Percentiles rank a stretch among this genome's conserved stretches.
These are phyloP conservation scores for Sarcodon sp. DNA, from an alignment of 768 basidiomycete genomes.

Conservation along the genomic window DNA sequence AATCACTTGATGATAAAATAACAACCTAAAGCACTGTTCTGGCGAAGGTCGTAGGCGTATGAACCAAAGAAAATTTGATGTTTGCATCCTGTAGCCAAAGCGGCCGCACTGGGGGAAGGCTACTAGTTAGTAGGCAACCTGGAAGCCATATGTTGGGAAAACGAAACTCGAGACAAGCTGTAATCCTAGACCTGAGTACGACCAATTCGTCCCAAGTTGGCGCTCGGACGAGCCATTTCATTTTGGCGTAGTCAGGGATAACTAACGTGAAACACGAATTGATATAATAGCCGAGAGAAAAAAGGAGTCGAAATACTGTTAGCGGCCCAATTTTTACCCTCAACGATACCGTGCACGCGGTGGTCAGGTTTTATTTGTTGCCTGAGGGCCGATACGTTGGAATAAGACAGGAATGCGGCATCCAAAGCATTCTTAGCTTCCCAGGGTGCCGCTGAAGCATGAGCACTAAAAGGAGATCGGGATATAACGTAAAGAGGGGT, in stretches of 20 bases:
- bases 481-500: neutral
- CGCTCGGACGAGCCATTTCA: slow-evolving; percentile 63
- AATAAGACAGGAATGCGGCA: slow-evolving; percentile 79
- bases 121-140: neutral
- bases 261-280: slow-evolving; percentile 27
- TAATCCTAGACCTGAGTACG: slow-evolving; percentile 42
- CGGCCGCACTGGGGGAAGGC: slow-evolving; percentile 39
- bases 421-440: slow-evolving; percentile 82
- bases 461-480: slow-evolving; percentile 33
- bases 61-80: slow-evolving; percentile 12
- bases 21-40: slow-evolving; percentile 19
- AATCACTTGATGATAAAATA: slow-evolving; percentile 6
- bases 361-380: slow-evolving; percentile 81
- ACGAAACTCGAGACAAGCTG: slow-evolving; percentile 54
- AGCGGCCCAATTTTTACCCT: slow-evolving; percentile 52
- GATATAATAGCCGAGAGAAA: neutral
- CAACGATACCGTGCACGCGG: slow-evolving; percentile 67
- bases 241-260: slow-evolving; percentile 71
- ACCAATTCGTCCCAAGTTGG: slow-evolving; percentile 45
- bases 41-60: slow-evolving; percentile 18
- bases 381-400: slow-evolving; percentile 62
- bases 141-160: slow-evolving; percentile 12
- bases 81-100: slow-evolving; percentile 33
- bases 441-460: slow-evolving; percentile 76
- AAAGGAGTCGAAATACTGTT: slow-evolving; percentile 36